Base-by-base conservation (phyloP, 2,329 filamentous ascomycete genomes). In the Fusarium pseudoanthophilum region DNA sequence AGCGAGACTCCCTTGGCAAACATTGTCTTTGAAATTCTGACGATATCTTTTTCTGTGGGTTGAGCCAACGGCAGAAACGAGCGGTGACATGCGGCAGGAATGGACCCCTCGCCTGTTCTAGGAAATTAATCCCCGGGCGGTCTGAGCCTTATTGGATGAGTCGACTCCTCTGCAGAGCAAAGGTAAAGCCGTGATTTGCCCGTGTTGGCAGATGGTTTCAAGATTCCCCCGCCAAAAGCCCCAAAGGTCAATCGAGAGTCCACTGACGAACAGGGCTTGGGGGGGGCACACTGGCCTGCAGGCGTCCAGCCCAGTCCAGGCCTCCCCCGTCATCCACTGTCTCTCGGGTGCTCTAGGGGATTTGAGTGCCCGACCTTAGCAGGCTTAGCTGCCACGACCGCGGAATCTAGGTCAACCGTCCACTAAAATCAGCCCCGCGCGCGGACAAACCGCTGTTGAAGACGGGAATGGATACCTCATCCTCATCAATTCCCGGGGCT, bases 1-100 rank as follows among this genome's bases (percentile, higher is more conserved):
- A 39, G 55, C 64, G 55, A 65, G 24, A 39, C 53, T 60, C 60
- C 56, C 56, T 68, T 60, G 39, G 34, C 64, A 20, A 48, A 43
- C 21, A 43, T 18, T 56, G 53, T 65, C 53, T 59, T 42, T 37
- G 51, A 55, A 64, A 69, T 68, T 73, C 45, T 60, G 40, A 43
- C 52, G 71, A 71, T 61, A 73, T 67, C 58, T 28, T 42, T 73
- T 76, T 74, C 66, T 76, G 74, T 74, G 70, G 73, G 69, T 65
- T 64, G 60, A 61, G 65, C 64, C 34, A 62, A 39, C 37, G 74
- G 73, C 64, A 64, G 73, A 79, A 78, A 73, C 71, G 53, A 69
- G 79, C 79, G 80, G 79, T 80, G 67, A 53, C 26, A 4, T 5
- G 2, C 13, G 80, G 80, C 80, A 81, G 72, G 77, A 80, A 71